phyloP scores from a whole-genome alignment of 345 rosid species.

The Corymbia maculata region DNA sequence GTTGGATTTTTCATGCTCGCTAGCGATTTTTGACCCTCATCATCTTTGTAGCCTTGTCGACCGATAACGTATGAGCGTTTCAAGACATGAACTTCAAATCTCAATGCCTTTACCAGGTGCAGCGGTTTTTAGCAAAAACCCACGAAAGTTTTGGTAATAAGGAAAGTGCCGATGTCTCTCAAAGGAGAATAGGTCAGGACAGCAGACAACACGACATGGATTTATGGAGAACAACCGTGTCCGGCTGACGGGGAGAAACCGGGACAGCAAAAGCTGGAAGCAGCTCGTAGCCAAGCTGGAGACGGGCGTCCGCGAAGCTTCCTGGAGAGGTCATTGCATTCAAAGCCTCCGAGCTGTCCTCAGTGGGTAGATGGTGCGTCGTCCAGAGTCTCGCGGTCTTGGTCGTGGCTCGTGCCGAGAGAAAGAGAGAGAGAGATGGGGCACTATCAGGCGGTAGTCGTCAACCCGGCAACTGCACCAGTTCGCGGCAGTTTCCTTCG shows the following conservation, averaged over 20 bases:
- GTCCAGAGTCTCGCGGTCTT: not conserved
- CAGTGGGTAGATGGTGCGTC: not conserved
- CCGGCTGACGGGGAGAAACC: not conserved
- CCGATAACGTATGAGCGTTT: not conserved
- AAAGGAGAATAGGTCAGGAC: not conserved
- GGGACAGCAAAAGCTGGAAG: not conserved
- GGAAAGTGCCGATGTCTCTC: not conserved
- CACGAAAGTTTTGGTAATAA: not conserved
- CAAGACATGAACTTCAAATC: not conserved
- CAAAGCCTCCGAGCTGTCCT: not conserved
- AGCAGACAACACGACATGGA: not conserved
- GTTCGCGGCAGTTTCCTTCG: not conserved
- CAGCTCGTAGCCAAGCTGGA: not conserved
- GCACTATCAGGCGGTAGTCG: not conserved
- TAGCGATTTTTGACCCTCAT: not conserved
- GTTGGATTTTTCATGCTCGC: not conserved
- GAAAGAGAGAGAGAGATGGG: not conserved
- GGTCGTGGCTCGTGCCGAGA: not conserved
- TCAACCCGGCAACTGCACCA: not conserved
- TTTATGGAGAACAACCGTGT: not conserved
- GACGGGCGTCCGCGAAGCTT: not conserved
- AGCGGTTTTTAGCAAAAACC: not conserved
- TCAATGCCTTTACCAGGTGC: not conserved
- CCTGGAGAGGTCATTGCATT: not conserved
- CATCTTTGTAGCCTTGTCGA: not conserved